Base-by-base conservation (phyloP, 129 eudicot species). In the Ambrosia trifida region DNA sequence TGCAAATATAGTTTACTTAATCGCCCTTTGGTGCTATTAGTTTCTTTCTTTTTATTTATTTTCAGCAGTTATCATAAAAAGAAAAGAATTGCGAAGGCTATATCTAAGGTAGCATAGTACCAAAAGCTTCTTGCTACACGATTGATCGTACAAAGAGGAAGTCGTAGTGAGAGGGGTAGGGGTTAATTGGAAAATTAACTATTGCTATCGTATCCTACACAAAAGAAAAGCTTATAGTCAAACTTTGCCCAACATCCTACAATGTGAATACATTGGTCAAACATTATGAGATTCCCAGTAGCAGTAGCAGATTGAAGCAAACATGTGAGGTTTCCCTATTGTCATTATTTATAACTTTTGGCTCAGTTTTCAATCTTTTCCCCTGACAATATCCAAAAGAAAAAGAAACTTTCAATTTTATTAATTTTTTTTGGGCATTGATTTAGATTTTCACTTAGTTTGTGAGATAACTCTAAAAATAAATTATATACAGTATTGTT, bases 291-390 rank as follows among this genome's bases (percentile, higher is more conserved):
- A 60, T 44, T 1, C 54, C 16, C 19, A 44, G 66, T 35, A 3
- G 66, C 17, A 3, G 18, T 24, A 24, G 28, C 77, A 68, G 60
- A 50, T 53, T 68, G 61, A n/a, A 52, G 47, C 47, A 41, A 56
- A 38, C 79, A 74, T 52, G 79, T 74, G 66, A 53, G 65, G 63
- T 45, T 74, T 41, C 17, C 43, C 38, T 41, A 46, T 36, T 49
- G 66, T 58, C 16, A 44, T 72, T 59, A 43, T 72, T 16, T 18
- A 59, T 45, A 44, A 58, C 44, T 59, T 72, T 45, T 72, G 36
- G 36, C 43, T 38, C 19, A 16, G 31, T 46, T 30, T 58, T 30
- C 28, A 41, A 65, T 30, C 33, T 16, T 51, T n/a, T 67, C 17
- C 16, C 32, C 65, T 59, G 65, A 59, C 65, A 59, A 59, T 14